Evolutionary conservation across 1,284 basidiomycete species (phyloP), one percentile per base, ranked within the genome.

Genomic region (Boletus mariae): DNA sequence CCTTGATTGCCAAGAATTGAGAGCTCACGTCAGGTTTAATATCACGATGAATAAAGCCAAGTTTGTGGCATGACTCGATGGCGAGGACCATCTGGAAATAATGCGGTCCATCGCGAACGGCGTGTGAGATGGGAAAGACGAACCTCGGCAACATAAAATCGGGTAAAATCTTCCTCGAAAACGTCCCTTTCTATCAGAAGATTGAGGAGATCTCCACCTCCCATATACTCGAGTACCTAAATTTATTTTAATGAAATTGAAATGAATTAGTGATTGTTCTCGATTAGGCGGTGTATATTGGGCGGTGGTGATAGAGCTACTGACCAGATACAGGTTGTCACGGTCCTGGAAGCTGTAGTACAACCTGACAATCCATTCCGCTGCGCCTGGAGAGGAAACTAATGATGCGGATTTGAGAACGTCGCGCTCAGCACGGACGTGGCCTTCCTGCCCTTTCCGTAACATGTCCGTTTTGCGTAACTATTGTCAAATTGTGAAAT

Each of bases 21-120:
- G 53, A 57, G 51, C 85, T 69, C 70, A 90, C 87, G 73, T 93
- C 90, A 58, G 93, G 93, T 74, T 96, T 96, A 74, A 98, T 96
- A 75, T 98, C 95, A 51, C 95, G 85, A 75, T 98, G 95, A 63
- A 98, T 97, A 75, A 96, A 98, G 3, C 95, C 95, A 61, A 93
- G 85, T 66, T 85, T 86, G 74, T 98, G 96, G 66, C 93, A 95
- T 60, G 90, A 88, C 70, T 96, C 90, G 58, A 98, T 89, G 13
- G 93, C 92, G n/a, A 98, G 82, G 54, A 98, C 80, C 95, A 98
- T 98, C 87, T 92, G 64, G 53, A 56, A 55, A 63, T 66, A 61
- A 58, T 49, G 60, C 63, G 57, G 59, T 62, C 54, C 55, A 55
- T 53, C 42, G 51, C 23, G 47, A 48, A 55, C 47, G 47, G 53